Base-by-base conservation (phyloP, 352 stramenopile genomes). In the Phytophthora cactorum region DNA sequence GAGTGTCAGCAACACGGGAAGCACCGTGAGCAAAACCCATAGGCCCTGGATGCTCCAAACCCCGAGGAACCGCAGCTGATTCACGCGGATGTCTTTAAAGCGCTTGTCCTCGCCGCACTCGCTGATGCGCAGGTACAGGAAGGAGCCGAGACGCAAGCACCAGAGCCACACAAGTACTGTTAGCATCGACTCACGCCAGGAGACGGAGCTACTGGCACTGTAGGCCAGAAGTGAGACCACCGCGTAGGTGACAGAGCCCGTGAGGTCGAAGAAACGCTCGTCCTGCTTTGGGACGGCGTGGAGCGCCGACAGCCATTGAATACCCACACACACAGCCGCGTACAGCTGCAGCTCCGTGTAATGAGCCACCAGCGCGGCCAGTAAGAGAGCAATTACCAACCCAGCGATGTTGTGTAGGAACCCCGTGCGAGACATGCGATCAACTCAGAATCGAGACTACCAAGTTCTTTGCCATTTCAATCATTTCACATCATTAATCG, bases 191-290 rank as follows among this genome's bases (percentile, higher is more conserved):
- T 74, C 78, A 49, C 86, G 84, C 82, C 84, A 91, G 12, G 70
- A 65, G 52, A 77, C 63, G 5, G 52, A 11, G 2, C 36, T 17
- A 34, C 55, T 70, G 9, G 66, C 34, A 1, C 29, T 52, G 39
- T 78, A 83, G 45, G 76, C 78, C 15, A 89, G 59, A 28, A 89
- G 59, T 32, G 83, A 86, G 31, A 95, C 73, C 2, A 65, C 54
- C 29, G 79, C 82, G 65, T 90, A 93, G 25, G 89, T 96, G 31
- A 77, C 54, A n/a, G 88, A 83, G 46, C 89, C 89, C 15, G 86
- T 95, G 51, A 96, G 69, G 66, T 97, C 89, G 65, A 93, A 95
- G 63, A 87, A 92, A 15, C 73, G 86, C 66, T 96, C 89, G 57
- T 87, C 81, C 38, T 92, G 72, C 39, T 78, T 79, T 28, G 86